Evolutionary conservation across 352 stramenopile species (phyloP).

Genomic region (Phytopythium cucurbitacearum): DNA sequence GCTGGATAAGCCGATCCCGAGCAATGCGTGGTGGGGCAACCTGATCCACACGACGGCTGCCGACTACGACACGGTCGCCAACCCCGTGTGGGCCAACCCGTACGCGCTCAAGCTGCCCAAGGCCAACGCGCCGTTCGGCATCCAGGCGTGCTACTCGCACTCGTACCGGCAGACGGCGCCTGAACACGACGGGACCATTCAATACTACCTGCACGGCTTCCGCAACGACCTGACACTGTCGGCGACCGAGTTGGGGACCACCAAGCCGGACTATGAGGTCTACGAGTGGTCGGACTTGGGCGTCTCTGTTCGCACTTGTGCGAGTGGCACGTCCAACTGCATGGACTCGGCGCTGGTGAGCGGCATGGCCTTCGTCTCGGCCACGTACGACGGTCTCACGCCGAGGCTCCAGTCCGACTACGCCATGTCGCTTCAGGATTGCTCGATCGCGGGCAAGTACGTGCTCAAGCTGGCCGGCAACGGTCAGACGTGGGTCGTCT

Average conservation of each 20-base stretch:
- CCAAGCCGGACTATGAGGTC: constrained; percentile 52
- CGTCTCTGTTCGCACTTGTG: constrained; percentile 51
- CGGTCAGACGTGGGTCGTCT: constrained; percentile 76
- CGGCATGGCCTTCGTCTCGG: constrained; percentile 71
- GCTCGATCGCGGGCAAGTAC: constrained; percentile 41
- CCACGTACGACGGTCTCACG: constrained; percentile 52
- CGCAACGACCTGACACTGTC: constrained; percentile 70
- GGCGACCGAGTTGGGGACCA: constrained; percentile 38
- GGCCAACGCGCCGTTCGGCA: constrained; percentile 34
- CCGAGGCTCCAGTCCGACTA: constrained; percentile 44
- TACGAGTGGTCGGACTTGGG: constrained; percentile 65
- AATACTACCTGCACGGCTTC: constrained; percentile 55
- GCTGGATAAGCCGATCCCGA: constrained; percentile 54
- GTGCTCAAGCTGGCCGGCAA: constrained; percentile 50
- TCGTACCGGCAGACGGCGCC: constrained; percentile 42
- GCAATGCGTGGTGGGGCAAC: constrained; percentile 83
- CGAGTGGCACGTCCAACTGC: constrained; percentile 23
- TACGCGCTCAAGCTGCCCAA: constrained; percentile 56
- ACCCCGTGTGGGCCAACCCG: constrained; percentile 59
- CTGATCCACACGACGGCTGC: constrained; percentile 45
- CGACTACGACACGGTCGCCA: constrained; percentile 32
- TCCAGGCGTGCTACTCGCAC: constrained; percentile 61
- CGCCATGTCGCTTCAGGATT: constrained; percentile 39
- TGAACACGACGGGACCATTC: constrained; percentile 40
- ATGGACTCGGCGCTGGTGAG: constrained; percentile 57